Evolutionary conservation across 2,329 filamentous ascomycete species (phyloP).

Genomic region (Calcarisporium arbuscula): DNA sequence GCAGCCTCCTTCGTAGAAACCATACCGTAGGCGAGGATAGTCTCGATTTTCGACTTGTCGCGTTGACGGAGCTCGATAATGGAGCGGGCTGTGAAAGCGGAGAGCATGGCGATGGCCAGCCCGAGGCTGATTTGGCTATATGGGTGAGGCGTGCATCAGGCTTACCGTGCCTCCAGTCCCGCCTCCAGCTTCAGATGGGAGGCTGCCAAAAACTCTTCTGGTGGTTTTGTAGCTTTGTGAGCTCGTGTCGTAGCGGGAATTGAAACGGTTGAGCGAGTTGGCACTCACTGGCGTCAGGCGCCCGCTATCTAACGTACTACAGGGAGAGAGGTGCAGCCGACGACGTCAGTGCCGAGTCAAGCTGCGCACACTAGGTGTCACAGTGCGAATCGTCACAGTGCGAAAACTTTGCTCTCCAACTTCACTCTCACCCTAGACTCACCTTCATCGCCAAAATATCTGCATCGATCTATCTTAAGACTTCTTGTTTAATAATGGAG

Average conservation of each 20-base stretch:
- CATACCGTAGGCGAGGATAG: constrained; percentile 81
- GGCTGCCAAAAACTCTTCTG: too few species aligned
- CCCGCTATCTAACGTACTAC: background rate
- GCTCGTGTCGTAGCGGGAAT: too few species aligned
- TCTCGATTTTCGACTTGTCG: constrained; percentile 97
- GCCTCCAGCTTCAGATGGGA: too few species aligned
- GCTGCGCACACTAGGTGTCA: constrained; percentile 16
- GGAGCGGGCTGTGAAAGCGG: constrained; percentile 91
- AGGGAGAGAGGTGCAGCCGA: constrained; percentile 2
- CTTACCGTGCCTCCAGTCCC: background rate
- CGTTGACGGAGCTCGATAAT: constrained; percentile 94
- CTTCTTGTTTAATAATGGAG: too few species aligned
- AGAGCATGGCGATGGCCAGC: constrained; percentile 68
- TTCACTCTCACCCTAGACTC: too few species aligned
- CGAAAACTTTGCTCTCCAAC: too few species aligned
- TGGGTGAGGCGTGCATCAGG: constrained; percentile 24
- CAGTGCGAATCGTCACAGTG: constrained; percentile 12
- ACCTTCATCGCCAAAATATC: too few species aligned
- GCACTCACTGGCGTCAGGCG: too few species aligned
- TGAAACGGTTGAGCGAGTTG: too few species aligned
- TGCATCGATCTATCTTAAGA: too few species aligned
- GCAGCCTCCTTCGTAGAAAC: too few species aligned
- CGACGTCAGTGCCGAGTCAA: constrained; percentile 24
- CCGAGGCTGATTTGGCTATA: constrained; percentile 26
- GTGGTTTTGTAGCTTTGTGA: too few species aligned